Evolutionary conservation across 306 rosid species (phyloP), one percentile per base, ranked within the genome.

Genomic region (Chamaecrista fasciculata): DNA sequence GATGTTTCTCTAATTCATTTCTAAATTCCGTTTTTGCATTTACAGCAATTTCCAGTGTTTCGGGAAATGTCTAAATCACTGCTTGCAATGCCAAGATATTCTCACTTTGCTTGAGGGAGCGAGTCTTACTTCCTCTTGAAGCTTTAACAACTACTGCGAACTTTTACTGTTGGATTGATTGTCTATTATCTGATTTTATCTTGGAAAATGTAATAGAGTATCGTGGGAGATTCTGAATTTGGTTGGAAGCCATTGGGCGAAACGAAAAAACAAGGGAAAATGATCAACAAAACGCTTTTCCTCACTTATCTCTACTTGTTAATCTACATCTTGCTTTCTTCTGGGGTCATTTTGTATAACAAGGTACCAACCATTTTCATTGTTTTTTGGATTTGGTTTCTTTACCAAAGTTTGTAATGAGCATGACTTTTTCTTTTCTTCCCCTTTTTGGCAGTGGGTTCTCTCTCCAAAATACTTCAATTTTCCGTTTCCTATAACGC

Each of bases 261-360:
- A 47, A 15, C 47, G 40, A 11, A 31, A 31, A 44, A 37, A 12
- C 25, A 4, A 49, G 40, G 25, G 55, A 62, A 28, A 62, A 84
- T 86, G 96, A 92, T 92, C 67, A 87, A 71, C 84, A 89, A 44
- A 78, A 89, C 96, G 62, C 95, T 89, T 70, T 57, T 87, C 42
- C 70, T 87, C 69, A 89, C 98, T 78, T 92, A 92, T 65, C 79
- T 92, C 14, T 92, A 89, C 87, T 79, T 92, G 39, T 78, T 92
- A 39, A 58, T 87, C 65, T 92, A 92, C 69, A 86, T 92, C 75
- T 73, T 92, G 73, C 95, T 92, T 67, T 92, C 98, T 11, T 87
- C 95, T 52, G 96, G 95, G 31, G 98, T 92, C 77, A 92, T 92
- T 31, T 78, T 89, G 81, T 92, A 86, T 78, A 89, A 92, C 85